Percentiles rank a stretch among this genome's conserved stretches.
phyloP scores from a whole-genome alignment of 2,329 filamentous ascomycete species.

The Aspergillus ochraceoroseus region DNA sequence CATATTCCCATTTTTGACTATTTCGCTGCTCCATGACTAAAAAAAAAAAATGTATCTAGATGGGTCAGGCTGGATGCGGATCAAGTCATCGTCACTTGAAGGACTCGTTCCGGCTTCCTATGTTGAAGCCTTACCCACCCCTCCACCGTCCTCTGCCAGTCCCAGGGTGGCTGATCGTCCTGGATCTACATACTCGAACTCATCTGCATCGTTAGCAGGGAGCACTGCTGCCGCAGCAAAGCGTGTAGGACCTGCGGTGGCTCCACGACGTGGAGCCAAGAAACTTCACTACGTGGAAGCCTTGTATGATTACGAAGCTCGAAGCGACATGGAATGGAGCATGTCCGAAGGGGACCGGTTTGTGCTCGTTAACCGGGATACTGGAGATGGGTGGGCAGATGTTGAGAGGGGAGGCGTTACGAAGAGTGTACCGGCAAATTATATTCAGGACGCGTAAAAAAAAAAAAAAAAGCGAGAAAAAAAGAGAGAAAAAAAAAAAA shows the following conservation, averaged over 20 bases:
- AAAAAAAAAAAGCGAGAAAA: too few species aligned
- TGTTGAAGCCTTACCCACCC: conserved; percentile 60
- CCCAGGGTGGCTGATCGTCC: conserved; percentile 52
- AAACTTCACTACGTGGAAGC: conserved; percentile 92
- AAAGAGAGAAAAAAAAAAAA: too few species aligned
- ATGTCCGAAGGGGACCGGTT: conserved; percentile 91
- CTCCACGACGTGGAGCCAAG: conserved; percentile 84
- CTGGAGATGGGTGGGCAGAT: conserved; percentile 93
- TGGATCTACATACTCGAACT: conserved; percentile 72
- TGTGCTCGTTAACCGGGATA: conserved; percentile 79
- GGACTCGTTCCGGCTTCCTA: conserved; percentile 86
- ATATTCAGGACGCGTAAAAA: conserved; percentile 67
- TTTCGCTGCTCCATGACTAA: too few species aligned
- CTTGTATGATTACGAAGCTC: conserved; percentile 83
- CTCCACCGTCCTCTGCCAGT: conserved; percentile 36
- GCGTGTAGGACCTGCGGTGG: conserved; percentile 88
- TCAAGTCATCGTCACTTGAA: conserved; percentile 55
- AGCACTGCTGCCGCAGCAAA: conserved; percentile 51
- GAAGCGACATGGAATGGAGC: conserved; percentile 78
- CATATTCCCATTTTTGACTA: background rate
- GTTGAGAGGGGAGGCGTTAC: conserved; percentile 85
- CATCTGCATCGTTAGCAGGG: conserved; percentile 61
- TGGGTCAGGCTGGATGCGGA: conserved; percentile 85
- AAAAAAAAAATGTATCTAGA: too few species aligned
- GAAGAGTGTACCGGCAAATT: conserved; percentile 89